Base-by-base conservation (phyloP, 2,329 filamentous ascomycete genomes). In the Xylariaceae sp. region DNA sequence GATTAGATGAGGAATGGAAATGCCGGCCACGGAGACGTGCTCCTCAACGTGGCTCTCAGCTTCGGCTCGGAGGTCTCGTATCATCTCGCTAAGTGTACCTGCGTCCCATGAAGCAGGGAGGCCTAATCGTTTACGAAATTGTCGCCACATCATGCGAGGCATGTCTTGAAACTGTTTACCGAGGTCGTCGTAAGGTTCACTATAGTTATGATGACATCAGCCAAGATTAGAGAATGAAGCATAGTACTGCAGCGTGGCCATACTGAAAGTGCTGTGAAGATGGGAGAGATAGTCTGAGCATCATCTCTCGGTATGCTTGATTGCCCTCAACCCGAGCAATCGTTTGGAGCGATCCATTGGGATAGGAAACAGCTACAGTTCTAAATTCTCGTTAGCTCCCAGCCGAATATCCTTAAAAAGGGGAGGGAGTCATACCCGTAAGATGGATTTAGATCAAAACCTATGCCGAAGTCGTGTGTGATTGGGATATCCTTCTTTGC, bases 191-290 rank as follows among this genome's bases (percentile, higher is more conserved):
- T 44, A 37, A 40, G 44, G 44, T 45, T 41, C 2, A 25, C 50
- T 53, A 21, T 21, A 4, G 37, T 38, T 8, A 36, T 16, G 21
- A 32, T 49, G 37, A 50, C 40, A 42, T 22, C 33, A 42, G 42
- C 12, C 12, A 14, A 29, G 21, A 43, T 27, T 10, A 38, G 25
- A 46, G 27, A 16, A 40, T 8, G 19, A 40, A 17, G 21, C 29
- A 23, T 23, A 16, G n/a, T 23, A 22, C 2, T 7, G 7, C 16
- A 29, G 38, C 11, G 16, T 17, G 27, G 22, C 17, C 47, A 50
- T 45, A 52, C 49, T 52, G 49, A 25, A 50, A 22, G 35, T 50
- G 49, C 35, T 43, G 37, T 4, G 47, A 52, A 7, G 49, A 50
- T 42, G 36, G 27, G 38, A 52, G 49, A 35, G 49, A 50, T 27